Base-by-base conservation (phyloP, 2,329 filamentous ascomycete genomes). In the Talaromyces rugulosus region DNA sequence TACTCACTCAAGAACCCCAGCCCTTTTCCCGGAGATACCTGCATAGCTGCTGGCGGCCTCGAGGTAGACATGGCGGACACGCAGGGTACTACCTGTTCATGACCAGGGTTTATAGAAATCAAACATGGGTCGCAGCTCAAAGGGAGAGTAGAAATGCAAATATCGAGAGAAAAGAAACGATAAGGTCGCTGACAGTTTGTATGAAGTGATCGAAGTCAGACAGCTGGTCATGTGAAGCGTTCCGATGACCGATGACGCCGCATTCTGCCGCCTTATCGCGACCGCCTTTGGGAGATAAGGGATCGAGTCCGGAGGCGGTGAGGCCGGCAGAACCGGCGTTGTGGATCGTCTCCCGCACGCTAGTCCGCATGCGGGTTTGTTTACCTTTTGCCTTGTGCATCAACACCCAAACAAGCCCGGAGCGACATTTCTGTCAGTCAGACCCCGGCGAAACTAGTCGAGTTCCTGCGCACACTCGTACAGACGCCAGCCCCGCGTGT, bases 11-110 rank as follows among this genome's bases (percentile, higher is more conserved):
- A 78, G 66, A 87, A 87, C n/a, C 88, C 87, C 65, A 90, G 77
- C 27, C 84, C 87, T 69, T 85, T 83, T 33, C 87, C 87, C 18
- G 89, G 89, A 72, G 86, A 80, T 36, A 91, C 85, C 72, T 88
- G 85, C 61, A 86, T 86, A 70, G 76, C 69, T 50, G 70, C 61
- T 62, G 71, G 64, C 61, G 71, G 53, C 68, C 65, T 74, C 50
- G 70, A 65, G 62, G 71, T 68, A 61, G 72, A 72, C 76, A 79
- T 79, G 60, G 59, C 71, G 66, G 58, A 31, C 52, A 30, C 40
- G 44, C 50, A 30, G n/a, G 58, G 58, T 53, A 59, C 58, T 58
- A 60, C 55, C 63, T 66, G 56, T 27, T 55, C 61, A 62, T 62
- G 57, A 47, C 57, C 40, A 53, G 56, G 7, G 33, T 16, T 9